A percentile compares a stretch with the other conserved stretches of the same genome.
phyloP scores from a whole-genome alignment of 1,284 basidiomycete genomes.

The Ustilago sp. region DNA sequence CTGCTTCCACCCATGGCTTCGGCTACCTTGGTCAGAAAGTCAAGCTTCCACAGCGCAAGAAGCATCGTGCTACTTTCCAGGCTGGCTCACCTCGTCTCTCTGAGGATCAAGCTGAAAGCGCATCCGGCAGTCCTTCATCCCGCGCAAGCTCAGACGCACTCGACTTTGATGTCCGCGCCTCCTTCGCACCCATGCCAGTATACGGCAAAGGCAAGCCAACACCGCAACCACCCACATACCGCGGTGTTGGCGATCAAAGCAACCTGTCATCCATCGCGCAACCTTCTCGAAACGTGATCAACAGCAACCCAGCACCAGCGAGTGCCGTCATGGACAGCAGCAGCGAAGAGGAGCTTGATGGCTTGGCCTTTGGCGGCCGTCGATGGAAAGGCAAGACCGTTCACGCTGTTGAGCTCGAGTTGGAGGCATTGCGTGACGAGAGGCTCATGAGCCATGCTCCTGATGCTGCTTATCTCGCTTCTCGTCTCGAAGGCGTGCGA shows the following conservation, averaged over 20 bases:
- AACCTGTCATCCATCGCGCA: neutral
- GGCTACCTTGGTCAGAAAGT: constrained; percentile 30
- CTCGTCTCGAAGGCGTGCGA: constrained; percentile 56
- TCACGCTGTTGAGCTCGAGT: constrained; percentile 63
- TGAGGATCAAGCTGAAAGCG: constrained; percentile 26
- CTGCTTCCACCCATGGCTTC: constrained; percentile 37
- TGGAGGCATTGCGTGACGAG: constrained; percentile 59
- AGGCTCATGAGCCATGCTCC: constrained; percentile 63
- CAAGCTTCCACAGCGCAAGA: constrained; percentile 38
- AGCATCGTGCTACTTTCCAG: constrained; percentile 44
- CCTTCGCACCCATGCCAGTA: constrained; percentile 57
- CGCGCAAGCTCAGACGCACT: constrained; percentile 35
- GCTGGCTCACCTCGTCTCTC: constrained; percentile 50
- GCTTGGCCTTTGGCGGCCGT: constrained; percentile 52
- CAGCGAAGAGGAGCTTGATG: constrained; percentile 38
- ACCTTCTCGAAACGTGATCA: neutral
- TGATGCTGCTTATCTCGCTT: constrained; percentile 61
- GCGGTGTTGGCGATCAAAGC: constrained; percentile 29
- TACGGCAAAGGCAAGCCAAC: constrained; percentile 32
- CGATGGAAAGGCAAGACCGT: constrained; percentile 65
- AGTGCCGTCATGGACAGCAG: constrained; percentile 12
- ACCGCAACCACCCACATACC: constrained; percentile 7
- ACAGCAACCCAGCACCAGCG: constrained; percentile 1
- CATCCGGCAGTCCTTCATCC: constrained; percentile 27
- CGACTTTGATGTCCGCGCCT: constrained; percentile 58